Evolutionary conservation across 352 stramenopile genomes (phyloP).

Genomic region (Phytophthora vignae): DNA sequence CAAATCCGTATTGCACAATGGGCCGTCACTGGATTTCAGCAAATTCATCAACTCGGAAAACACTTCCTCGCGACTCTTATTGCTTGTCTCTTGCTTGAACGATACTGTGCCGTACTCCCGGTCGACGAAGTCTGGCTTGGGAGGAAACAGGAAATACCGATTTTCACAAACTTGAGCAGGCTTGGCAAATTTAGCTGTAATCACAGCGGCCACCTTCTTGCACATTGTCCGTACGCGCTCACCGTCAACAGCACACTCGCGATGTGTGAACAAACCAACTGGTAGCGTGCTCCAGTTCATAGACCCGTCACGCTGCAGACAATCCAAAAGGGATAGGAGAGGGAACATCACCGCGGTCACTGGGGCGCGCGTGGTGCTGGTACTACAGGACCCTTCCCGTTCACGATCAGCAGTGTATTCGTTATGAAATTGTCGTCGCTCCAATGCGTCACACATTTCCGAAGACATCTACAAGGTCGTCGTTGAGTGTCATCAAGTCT

Average conservation of each 20-base stretch:
- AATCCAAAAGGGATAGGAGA: constrained; percentile 43
- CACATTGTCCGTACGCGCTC: constrained; percentile 7
- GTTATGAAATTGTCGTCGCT: constrained; percentile 17
- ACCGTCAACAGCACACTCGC: background rate
- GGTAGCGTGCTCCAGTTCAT: constrained; percentile 14
- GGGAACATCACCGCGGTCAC: constrained; percentile 34
- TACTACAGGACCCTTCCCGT: background rate
- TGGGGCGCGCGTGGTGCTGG: no score
- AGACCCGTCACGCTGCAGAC: constrained; percentile 33
- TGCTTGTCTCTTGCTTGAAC: constrained; percentile 2
- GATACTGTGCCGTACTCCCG: constrained; percentile 26
- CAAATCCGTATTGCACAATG: background rate
- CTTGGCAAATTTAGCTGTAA: constrained; percentile 32
- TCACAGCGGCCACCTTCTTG: constrained; percentile 14
- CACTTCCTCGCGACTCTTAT: background rate
- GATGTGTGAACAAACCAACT: background rate
- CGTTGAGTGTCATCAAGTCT: constrained; percentile 39
- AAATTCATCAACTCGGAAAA: constrained; percentile 31
- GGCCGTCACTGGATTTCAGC: constrained; percentile 15
- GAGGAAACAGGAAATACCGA: constrained; percentile 24
- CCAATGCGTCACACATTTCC: constrained; percentile 20
- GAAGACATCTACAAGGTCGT: constrained; percentile 40
- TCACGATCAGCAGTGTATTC: constrained; percentile 36
- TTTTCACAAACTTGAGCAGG: constrained; percentile 4
- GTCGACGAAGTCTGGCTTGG: constrained; percentile 22